These are phyloP conservation scores for Chytriomyces sp. DNA, from an alignment of 192 early-diverging fungal genomes.

Conservation along the genomic window DNA sequence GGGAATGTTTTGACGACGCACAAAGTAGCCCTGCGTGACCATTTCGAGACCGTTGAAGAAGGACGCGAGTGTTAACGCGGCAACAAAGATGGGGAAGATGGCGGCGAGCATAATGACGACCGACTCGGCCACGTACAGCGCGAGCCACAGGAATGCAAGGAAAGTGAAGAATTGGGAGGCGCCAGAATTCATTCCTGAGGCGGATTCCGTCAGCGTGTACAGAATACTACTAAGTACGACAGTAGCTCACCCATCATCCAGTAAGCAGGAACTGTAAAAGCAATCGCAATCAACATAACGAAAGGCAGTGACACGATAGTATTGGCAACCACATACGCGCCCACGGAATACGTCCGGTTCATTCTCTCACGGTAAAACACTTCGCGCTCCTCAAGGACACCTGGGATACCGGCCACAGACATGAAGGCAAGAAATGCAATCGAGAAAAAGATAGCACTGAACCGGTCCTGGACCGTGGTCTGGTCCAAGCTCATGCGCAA, in stretches of 20 bases:
- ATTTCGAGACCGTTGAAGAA: slow-evolving; percentile 37
- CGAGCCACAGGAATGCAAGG: slow-evolving; percentile 43
- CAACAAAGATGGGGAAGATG: slow-evolving; percentile 45
- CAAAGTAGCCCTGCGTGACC: slow-evolving; percentile 32
- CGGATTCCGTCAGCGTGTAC: too few relatives aligned
- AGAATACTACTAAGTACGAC: too few relatives aligned
- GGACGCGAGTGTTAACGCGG: slow-evolving; percentile 34
- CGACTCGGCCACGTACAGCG: slow-evolving; percentile 40
- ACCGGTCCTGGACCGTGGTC: slow-evolving; percentile 30
- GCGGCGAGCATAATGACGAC: slow-evolving; percentile 37
- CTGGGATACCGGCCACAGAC: slow-evolving; percentile 46
- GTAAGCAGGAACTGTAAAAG: slow-evolving; percentile 36
- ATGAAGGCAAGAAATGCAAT: slow-evolving; percentile 41
- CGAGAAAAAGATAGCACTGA: slow-evolving; percentile 32
- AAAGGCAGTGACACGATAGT: slow-evolving; percentile 37
- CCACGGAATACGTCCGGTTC: slow-evolving; percentile 38
- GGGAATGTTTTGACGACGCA: slow-evolving; percentile 21
- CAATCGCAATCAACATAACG: slow-evolving; percentile 27
- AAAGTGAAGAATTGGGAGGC: slow-evolving; percentile 43
- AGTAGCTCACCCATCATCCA: too few relatives aligned
- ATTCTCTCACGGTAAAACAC: slow-evolving; percentile 42
- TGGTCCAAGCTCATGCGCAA: background rate
- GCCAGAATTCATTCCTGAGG: background rate
- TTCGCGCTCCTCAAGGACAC: slow-evolving; percentile 42
- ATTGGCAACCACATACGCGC: slow-evolving; percentile 39